phyloP scores from a whole-genome alignment of 2,329 filamentous ascomycete genomes.

The Coniochaeta hoffmannii region DNA sequence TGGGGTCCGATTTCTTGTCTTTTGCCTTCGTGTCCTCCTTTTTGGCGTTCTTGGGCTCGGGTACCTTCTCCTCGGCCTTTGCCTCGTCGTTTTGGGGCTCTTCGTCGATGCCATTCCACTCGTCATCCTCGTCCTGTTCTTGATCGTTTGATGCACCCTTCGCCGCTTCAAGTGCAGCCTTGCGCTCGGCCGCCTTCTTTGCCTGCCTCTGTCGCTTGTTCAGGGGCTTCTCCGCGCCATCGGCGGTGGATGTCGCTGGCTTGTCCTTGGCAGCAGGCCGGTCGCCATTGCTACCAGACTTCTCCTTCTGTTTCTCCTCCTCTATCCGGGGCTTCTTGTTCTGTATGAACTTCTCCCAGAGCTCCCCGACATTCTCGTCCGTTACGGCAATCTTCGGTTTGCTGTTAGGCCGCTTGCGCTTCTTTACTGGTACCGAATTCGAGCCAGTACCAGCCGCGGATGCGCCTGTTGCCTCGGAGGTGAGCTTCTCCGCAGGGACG shows the following conservation, averaged over 20 bases:
- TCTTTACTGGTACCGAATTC: conserved; percentile 35
- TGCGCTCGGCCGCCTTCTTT: conserved; percentile 12
- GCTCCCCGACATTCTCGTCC: conserved; percentile 62
- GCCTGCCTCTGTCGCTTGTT: conserved; percentile 8
- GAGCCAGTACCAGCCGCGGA: conserved; percentile 21
- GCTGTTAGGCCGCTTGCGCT: conserved; percentile 44
- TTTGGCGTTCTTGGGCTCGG: conserved; percentile 26
- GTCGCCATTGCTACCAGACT: no score
- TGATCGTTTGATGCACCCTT: background rate
- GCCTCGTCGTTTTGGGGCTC: conserved; percentile 13
- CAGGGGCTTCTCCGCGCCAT: conserved; percentile 16
- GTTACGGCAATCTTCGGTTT: conserved; percentile 44
- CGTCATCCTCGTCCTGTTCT: conserved; percentile 8
- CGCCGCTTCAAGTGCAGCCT: conserved; percentile 11
- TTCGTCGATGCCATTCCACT: conserved; percentile 17
- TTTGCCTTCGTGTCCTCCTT: conserved; percentile 17
- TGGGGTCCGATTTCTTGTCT: conserved; percentile 25
- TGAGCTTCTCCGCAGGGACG: conserved; percentile 63
- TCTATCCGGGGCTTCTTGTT: conserved; percentile 35
- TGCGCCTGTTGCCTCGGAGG: conserved; percentile 50
- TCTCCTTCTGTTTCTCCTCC: conserved; percentile 14
- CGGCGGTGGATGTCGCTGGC: background rate
- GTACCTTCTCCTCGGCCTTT: conserved; percentile 9
- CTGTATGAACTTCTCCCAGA: conserved; percentile 77
- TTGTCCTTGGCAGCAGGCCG: no score